These are phyloP conservation scores for Reutealis trisperma DNA, from an alignment of 345 rosid genomes.

Conservation along the genomic window DNA sequence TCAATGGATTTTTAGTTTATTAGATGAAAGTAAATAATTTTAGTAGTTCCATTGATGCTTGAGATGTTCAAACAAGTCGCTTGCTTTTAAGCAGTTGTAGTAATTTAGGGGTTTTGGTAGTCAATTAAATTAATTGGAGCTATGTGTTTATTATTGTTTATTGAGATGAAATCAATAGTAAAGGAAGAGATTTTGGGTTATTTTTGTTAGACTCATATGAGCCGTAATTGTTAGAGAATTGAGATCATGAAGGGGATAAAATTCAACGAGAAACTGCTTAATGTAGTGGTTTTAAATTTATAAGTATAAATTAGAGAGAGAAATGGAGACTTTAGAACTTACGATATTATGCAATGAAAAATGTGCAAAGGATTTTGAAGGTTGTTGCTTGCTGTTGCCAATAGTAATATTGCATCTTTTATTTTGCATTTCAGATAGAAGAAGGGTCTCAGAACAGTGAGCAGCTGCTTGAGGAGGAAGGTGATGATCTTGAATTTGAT, in stretches of 20 bases:
- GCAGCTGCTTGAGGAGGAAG: conserved; percentile 28
- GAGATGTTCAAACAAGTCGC: neutral
- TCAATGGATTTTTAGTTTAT: neutral
- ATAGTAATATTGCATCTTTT: neutral
- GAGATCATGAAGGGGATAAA: neutral
- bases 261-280: neutral
- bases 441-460: conserved; percentile 28
- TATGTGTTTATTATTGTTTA: neutral
- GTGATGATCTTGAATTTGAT: conserved; percentile 24
- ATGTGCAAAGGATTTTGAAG: neutral
- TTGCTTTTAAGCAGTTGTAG: neutral
- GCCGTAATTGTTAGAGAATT: neutral
- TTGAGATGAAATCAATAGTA: neutral
- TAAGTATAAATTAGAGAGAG: neutral
- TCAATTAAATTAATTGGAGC: neutral
- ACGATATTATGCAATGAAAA: neutral
- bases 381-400: neutral
- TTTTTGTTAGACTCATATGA: neutral
- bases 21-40: neutral
- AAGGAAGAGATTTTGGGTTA: neutral
- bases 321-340: neutral
- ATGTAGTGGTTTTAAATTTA: neutral
- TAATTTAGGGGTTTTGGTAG: neutral
- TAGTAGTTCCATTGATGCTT: neutral
- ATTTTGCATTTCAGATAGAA: conserved; percentile 21